Percentiles rank a stretch among this genome's conserved stretches.
phyloP scores from a whole-genome alignment of 768 basidiomycete genomes.

The Aureoboletus auriporus region DNA sequence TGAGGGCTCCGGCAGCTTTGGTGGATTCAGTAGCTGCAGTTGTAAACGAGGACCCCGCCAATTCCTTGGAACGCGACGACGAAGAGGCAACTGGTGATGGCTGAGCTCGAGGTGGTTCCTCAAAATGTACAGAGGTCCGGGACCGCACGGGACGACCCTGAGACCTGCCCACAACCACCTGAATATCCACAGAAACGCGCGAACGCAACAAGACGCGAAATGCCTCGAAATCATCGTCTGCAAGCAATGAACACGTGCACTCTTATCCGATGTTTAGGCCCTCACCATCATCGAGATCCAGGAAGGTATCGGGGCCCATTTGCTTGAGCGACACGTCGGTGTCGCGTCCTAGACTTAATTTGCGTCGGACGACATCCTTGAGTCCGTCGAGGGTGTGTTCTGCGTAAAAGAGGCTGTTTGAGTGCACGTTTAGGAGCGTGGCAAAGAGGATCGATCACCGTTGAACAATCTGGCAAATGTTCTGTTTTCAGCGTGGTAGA shows the following conservation, averaged over 20 bases:
- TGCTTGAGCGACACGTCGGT: slow-evolving; percentile 43
- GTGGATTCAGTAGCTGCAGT: too few species aligned
- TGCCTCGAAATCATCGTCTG: slow-evolving; percentile 80
- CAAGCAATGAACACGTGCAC: too few species aligned
- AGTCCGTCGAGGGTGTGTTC: slow-evolving; percentile 60
- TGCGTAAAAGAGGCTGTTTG: slow-evolving; percentile 23
- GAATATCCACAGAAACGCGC: slow-evolving; percentile 36
- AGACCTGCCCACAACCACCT: slow-evolving; percentile 21
- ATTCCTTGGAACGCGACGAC: too few species aligned
- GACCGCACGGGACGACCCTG: background rate
- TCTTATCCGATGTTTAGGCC: too few species aligned
- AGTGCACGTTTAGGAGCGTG: slow-evolving; percentile 1
- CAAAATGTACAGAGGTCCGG: too few species aligned
- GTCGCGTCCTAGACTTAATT: slow-evolving; percentile 47
- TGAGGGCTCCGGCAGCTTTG: too few species aligned
- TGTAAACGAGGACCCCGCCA: too few species aligned
- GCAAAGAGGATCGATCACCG: slow-evolving; percentile 24
- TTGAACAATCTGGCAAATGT: slow-evolving; percentile 41
- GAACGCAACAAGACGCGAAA: slow-evolving; percentile 48
- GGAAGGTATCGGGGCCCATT: slow-evolving; percentile 45
- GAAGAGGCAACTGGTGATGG: too few species aligned
- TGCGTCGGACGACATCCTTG: slow-evolving; percentile 54
- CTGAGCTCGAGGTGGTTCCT: too few species aligned
- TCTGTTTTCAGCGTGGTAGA: slow-evolving; percentile 33
- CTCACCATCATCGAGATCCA: slow-evolving; percentile 78